Base-by-base conservation (phyloP, 352 stramenopile species). In the Phytophthora rubi region DNA sequence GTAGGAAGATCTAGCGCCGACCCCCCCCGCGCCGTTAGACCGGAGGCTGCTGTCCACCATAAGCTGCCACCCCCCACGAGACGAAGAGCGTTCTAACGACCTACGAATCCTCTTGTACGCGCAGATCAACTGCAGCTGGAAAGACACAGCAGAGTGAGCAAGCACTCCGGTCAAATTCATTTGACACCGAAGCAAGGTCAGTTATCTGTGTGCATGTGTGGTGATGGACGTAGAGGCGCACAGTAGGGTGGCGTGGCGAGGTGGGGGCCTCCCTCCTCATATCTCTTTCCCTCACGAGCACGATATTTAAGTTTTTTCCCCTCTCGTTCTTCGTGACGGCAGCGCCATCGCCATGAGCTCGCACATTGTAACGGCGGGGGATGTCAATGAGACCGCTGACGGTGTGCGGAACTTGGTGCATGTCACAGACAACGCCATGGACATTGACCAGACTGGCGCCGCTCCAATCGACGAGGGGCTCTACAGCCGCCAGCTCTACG, bases 401-500 rank as follows among this genome's bases (percentile, higher is more conserved):
- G 81, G 82, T 73, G 82, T 94, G 71, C 83, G 77, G 60, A 86
- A 83, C 60, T 74, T 85, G 56, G 85, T 93, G 65, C 85, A 81
- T 81, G 82, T 91, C 66, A 88, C 80, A 70, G 86, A 92, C 59
- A 80, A 73, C 61, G 72, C 77, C 33, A 92, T 90, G 85, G 83
- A 93, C 54, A 70, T 89, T 60, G 83, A 92, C 62, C 71, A 89
- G 54, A 69, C 59, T 9, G 81, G 77, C 10, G 54, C 73, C 28
- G 57, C 70, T 2, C 62, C 75, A 65, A 93, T 96, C 68, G 89
- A 96, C 44, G 89, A 96, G 62, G 70, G 86, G 30, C 81, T 97
- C 9, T 97, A 98, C 77, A 97, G 88, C 71, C 90, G 94, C 37
- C 98, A 99, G 87, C 89, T 99, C 9, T 99, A 99, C 72, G 98